Evolutionary conservation across 1,284 basidiomycete species (phyloP).

Genomic region (Sporisorium graminicola): DNA sequence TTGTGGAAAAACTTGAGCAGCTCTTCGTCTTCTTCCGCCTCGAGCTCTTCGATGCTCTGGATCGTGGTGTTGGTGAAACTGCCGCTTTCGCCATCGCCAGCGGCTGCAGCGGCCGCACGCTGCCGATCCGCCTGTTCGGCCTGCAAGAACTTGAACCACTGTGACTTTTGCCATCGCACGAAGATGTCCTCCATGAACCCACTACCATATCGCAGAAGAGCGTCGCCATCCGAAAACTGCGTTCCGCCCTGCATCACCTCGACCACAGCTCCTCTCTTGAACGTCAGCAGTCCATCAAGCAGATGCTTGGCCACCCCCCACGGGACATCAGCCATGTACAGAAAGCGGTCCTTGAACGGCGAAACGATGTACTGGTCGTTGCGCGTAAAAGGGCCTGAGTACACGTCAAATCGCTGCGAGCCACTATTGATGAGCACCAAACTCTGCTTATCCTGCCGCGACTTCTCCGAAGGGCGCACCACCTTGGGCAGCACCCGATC

Average conservation of each 20-base stretch:
- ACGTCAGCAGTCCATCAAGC: conserved; percentile 41
- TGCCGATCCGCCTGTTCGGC: conserved; percentile 26
- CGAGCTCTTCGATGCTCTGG: conserved; percentile 38
- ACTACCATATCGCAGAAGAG: conserved; percentile 29
- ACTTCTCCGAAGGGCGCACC: conserved; percentile 59
- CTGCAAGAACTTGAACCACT: conserved; percentile 48
- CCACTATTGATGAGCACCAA: conserved; percentile 67
- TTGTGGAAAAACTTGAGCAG: conserved; percentile 38
- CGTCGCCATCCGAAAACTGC: conserved; percentile 38
- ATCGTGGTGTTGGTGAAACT: conserved; percentile 17
- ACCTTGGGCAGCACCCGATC: conserved; percentile 63
- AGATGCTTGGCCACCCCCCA: conserved; percentile 57
- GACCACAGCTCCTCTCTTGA: conserved; percentile 46
- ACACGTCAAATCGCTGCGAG: conserved; percentile 65
- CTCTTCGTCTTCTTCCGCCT: conserved; percentile 48
- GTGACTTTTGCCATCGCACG: conserved; percentile 47
- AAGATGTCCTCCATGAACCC: conserved; percentile 50
- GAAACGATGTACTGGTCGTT: conserved; percentile 68
- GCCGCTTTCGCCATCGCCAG: conserved; percentile 21
- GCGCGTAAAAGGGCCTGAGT: conserved; percentile 61
- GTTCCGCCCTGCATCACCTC: conserved; percentile 46
- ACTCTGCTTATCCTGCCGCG: conserved; percentile 44
- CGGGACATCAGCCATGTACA: conserved; percentile 62
- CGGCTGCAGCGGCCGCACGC: conserved; percentile 12
- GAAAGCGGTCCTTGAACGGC: conserved; percentile 64